Base-by-base conservation (phyloP, 1,284 basidiomycete species). In the Ustilago nuda region DNA sequence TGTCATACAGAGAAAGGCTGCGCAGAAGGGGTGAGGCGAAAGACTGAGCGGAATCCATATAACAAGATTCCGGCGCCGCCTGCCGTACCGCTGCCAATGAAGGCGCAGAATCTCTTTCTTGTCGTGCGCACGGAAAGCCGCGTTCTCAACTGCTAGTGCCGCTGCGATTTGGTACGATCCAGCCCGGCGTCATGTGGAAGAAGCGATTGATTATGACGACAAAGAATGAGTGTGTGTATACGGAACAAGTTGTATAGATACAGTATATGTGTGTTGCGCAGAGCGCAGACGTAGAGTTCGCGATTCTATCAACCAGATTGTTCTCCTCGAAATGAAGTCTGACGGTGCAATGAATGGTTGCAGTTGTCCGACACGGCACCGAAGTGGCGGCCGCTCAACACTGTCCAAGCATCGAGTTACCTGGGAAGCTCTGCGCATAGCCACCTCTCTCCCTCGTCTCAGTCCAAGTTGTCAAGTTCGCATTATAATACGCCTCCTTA, bases 381-480 rank as follows among this genome's bases (percentile, higher is more conserved):
- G n/a, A 17, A 9, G 11, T 39, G 15, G 17, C 30, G 30, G 17
- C 7, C 37, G 32, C 23, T 72, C 51, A 72, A 30, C 79, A 81
- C 61, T 78, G 69, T 19, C 59, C 68, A 23, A 73, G 19, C 55
- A 83, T 58, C 52, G 52, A 59, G 56, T 82, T 83, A 0, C 66
- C 63, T 0, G 82, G 82, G 55, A 79, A 77, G 15, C 51, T 60
- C n/a, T 69, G 52, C 3, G 39, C 60, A 33, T 82, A 83, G 1
- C 80, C 80, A 6, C 80, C 82, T 23, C 59, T 50, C 11, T 70
- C 76, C 12, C 50, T 43, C 5, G 73, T 57, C 41, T 62, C 59
- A 5, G 61, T 58, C 84, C 84, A 86, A 4, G 75, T 78, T 5
- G 84, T 85, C 19, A 81, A 54, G 54, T 85, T 80, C 6, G 76